These are phyloP conservation scores for Oryza coarctata DNA, from an alignment of 176 grass and related monocot genomes.

Conservation along the genomic window DNA sequence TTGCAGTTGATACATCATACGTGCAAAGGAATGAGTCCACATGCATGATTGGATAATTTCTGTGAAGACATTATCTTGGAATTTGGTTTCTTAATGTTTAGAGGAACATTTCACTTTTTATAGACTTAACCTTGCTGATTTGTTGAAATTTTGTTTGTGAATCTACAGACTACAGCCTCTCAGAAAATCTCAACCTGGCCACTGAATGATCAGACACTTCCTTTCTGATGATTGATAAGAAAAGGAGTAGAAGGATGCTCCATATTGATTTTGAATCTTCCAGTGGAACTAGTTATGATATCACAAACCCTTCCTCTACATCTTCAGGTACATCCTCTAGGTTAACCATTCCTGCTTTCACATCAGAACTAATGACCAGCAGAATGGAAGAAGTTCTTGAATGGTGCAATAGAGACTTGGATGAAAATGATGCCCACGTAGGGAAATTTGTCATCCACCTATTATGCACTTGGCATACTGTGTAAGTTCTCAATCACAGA, in stretches of 20 bases:
- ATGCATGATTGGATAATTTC: neutral
- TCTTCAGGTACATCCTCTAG: conserved; percentile 21
- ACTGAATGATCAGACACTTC: neutral
- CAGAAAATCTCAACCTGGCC: neutral
- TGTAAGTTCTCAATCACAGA: conserved; percentile 16
- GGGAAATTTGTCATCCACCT: conserved; percentile 30
- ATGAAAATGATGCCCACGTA: conserved; percentile 37
- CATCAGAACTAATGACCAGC: neutral
- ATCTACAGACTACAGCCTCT: conserved; percentile 1
- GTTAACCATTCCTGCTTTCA: conserved; percentile 2
- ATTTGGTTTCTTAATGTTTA: neutral
- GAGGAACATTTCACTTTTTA: neutral
- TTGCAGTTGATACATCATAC: neutral
- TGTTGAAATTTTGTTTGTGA: conserved; percentile 7
- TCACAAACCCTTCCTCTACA: conserved; percentile 12
- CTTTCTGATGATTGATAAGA: conserved; percentile 9
- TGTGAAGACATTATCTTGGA: neutral
- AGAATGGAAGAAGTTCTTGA: neutral
- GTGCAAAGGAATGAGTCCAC: conserved; percentile 15
- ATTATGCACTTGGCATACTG: conserved; percentile 2
- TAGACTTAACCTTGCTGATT: neutral
- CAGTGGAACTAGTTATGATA: conserved; percentile 13
- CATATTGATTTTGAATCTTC: conserved; percentile 15
- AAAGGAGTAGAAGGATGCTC: neutral
- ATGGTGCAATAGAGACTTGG: conserved; percentile 5